These are phyloP conservation scores for Polygonum maritimum DNA, from an alignment of 148 eudicot species.

Conservation along the genomic window DNA sequence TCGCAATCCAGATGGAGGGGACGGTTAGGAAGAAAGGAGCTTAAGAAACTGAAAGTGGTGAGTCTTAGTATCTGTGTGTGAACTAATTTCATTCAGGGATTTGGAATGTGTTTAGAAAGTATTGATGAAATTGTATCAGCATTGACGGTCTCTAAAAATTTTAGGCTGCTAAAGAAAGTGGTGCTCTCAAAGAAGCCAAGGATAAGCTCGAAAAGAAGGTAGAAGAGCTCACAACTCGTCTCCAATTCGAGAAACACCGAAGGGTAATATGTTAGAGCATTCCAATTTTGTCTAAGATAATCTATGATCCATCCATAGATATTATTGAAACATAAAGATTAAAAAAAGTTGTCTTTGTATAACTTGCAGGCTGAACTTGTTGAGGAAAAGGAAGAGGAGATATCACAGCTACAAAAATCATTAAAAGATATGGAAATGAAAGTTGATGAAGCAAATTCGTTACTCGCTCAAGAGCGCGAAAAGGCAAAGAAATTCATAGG, in stretches of 20 bases:
- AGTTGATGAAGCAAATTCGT: conserved; percentile 49
- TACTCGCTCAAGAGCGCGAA: conserved; percentile 55
- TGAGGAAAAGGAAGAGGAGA: conserved; percentile 69
- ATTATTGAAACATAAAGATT: neutral
- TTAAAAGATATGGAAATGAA: conserved; percentile 53
- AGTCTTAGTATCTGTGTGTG: conserved; percentile 6
- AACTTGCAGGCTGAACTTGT: conserved; percentile 63
- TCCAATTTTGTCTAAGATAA: neutral
- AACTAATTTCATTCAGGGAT: neutral
- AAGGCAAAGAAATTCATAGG: conserved; percentile 50
- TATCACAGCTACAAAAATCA: conserved; percentile 51
- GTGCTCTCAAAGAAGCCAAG: conserved; percentile 78
- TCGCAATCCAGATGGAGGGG: conserved; percentile 88
- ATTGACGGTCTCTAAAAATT: neutral
- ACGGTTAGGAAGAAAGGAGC: conserved; percentile 61
- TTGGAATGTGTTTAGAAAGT: neutral
- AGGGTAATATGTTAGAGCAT: conserved; percentile 43
- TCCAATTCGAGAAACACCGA: conserved; percentile 70
- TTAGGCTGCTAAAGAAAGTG: conserved; percentile 80
- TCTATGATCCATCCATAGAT: neutral
- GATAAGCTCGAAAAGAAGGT: conserved; percentile 80
- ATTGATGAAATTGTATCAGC: neutral
- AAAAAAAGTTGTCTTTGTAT: neutral
- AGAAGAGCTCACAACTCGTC: conserved; percentile 71
- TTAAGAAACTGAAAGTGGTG: conserved; percentile 72